Conservation (phyloP, 1,284 basidiomycete species). For the Pisolithus thermaeus region DNA sequence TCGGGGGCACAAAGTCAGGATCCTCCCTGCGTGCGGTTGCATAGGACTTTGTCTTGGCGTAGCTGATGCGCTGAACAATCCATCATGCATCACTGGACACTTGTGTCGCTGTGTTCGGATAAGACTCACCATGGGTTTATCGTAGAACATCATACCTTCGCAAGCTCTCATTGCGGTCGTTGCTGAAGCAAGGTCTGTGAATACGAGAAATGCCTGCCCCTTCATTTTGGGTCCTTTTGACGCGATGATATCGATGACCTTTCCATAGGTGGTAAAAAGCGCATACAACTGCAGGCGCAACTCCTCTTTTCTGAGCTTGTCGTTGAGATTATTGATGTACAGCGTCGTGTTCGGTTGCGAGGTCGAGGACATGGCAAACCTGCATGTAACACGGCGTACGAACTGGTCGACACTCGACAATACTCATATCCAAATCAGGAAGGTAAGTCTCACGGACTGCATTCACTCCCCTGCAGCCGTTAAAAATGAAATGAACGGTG, state of each 20-base stretch:
- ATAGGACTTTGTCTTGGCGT: conserved; percentile 82
- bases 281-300: conserved; percentile 79
- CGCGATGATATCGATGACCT: conserved; percentile 92
- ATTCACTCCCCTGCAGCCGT: not conserved
- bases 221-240: conserved; percentile 83
- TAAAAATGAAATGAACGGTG: not conserved
- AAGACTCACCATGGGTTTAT: conserved; percentile 75
- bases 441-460: conserved; percentile 36
- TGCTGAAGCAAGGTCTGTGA: conserved; percentile 81
- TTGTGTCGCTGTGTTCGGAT: conserved; percentile 9
- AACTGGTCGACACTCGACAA: not conserved
- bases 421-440: conserved; percentile 12
- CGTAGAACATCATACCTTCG: conserved; percentile 91
- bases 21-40: conserved; percentile 73
- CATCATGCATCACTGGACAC: conserved; percentile 2
- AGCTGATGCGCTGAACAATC: conserved; percentile 67
- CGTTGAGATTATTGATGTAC: conserved; percentile 93
- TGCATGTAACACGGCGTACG: not conserved
- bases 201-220: conserved; percentile 96
- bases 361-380: conserved; percentile 37
- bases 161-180: conserved; percentile 89
- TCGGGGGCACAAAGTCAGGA: conserved; percentile 68
- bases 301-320: conserved; percentile 93
- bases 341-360: conserved; percentile 82
- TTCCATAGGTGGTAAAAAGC: conserved; percentile 91